phyloP scores from a whole-genome alignment of 345 rosid genomes.

The Eucalyptus marginata region DNA sequence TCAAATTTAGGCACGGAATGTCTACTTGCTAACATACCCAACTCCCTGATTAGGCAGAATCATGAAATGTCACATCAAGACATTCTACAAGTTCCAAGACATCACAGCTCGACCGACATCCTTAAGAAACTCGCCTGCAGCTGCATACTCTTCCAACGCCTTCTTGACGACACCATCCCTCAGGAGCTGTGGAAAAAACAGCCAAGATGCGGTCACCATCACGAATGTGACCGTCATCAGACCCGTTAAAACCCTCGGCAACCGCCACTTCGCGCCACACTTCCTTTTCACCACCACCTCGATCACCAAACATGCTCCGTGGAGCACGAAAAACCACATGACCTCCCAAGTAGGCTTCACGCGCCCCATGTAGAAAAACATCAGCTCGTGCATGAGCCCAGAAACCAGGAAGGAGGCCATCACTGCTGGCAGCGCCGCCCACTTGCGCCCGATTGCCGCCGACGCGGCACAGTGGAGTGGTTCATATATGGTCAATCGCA shows the following conservation, averaged over 20 bases:
- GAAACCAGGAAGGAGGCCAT: conserved; percentile 9
- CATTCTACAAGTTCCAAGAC: neutral
- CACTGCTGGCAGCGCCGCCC: conserved; percentile 10
- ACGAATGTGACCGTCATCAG: conserved; percentile 13
- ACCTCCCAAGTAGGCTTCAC: conserved; percentile 9
- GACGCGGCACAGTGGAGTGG: neutral
- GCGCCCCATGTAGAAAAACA: conserved; percentile 13
- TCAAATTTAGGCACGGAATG: neutral
- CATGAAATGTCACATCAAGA: neutral
- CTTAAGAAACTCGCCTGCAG: neutral
- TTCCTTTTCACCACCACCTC: conserved; percentile 16
- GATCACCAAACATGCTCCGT: neutral
- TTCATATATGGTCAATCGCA: conserved; percentile 6
- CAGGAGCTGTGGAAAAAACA: conserved; percentile 18
- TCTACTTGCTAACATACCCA: neutral
- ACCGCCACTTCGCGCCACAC: conserved; percentile 16
- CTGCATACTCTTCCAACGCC: conserved; percentile 28
- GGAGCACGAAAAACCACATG: conserved; percentile 11
- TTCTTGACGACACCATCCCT: neutral
- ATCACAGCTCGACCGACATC: neutral
- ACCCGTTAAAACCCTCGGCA: conserved; percentile 38
- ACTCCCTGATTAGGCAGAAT: neutral
- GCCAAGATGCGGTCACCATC: conserved; percentile 8
- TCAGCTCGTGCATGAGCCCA: conserved; percentile 11
- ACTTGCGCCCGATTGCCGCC: neutral